phyloP scores from a whole-genome alignment of 139 green algal species.

The Auxenochlorella pyrenoidosa region DNA sequence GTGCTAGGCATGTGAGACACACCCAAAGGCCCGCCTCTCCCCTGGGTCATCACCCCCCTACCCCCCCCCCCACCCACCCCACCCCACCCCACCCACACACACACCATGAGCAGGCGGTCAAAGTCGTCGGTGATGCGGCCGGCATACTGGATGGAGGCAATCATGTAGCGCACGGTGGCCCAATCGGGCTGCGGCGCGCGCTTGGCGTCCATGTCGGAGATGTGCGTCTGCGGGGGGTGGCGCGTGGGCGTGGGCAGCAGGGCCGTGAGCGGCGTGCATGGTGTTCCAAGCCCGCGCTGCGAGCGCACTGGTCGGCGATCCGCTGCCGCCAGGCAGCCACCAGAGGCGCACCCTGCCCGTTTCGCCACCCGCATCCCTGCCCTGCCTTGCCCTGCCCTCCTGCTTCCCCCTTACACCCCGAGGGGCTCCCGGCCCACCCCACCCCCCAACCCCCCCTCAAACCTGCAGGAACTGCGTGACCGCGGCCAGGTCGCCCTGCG shows the following conservation, averaged over 20 bases:
- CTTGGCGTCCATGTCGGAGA: constrained; percentile 94
- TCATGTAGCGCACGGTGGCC: constrained; percentile 91
- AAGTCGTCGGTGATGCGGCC: constrained; percentile 97
- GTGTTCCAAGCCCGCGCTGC: too few species aligned
- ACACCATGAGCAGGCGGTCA: constrained; percentile 67
- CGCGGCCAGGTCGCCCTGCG: constrained; percentile 88
- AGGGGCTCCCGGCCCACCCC: too few species aligned
- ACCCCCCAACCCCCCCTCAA: background rate
- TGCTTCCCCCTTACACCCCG: too few species aligned
- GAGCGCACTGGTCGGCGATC: too few species aligned
- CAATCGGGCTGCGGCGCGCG: constrained; percentile 62
- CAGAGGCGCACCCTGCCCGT: too few species aligned
- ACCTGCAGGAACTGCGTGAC: constrained; percentile 87
- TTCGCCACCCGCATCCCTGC: too few species aligned
- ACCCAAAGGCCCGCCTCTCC: background rate
- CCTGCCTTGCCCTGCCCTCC: too few species aligned
- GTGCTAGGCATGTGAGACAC: too few species aligned
- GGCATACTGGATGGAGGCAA: constrained; percentile 93
- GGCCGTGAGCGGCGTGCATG: background rate
- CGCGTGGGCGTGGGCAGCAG: too few species aligned
- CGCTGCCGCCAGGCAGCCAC: too few species aligned
- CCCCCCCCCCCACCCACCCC: too few species aligned
- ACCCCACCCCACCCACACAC: background rate
- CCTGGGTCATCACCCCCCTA: too few species aligned
- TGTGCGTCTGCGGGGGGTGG: constrained; percentile 81